phyloP scores from a whole-genome alignment of 352 stramenopile genomes.

The Globisporangium paroecandrum region DNA sequence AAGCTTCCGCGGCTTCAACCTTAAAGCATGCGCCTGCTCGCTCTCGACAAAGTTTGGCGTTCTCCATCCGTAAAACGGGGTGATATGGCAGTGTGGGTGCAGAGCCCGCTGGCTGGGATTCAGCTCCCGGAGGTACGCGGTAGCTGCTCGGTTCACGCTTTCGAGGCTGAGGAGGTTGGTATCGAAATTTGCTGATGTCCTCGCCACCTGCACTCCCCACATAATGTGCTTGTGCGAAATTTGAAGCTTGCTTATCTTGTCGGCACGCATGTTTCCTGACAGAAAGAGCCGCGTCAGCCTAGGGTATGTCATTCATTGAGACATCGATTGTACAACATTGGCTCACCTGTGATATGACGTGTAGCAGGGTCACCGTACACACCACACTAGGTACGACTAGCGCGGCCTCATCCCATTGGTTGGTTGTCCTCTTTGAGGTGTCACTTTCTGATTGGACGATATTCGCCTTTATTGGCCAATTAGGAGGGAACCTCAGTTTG shows the following conservation, averaged over 20 bases:
- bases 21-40: neutral
- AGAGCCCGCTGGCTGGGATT: neutral
- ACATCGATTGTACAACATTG: neutral
- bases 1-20: neutral
- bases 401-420: neutral
- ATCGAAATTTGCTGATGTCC: too few species aligned
- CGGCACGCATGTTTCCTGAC: neutral
- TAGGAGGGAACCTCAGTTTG: neutral
- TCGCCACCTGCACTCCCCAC: neutral
- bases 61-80: neutral
- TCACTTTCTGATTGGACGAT: neutral
- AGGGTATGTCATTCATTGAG: neutral
- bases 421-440: neutral
- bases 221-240: neutral
- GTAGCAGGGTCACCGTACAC: neutral
- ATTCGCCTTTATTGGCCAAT: neutral
- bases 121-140: neutral
- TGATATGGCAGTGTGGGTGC: neutral
- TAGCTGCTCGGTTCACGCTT: neutral
- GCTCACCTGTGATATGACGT: slow-evolving; percentile 1
- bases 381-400: neutral
- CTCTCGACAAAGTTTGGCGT: neutral
- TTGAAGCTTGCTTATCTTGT: neutral
- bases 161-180: neutral
- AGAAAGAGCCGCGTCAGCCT: neutral